Conservation (phyloP, 179 eudicot species). For the Dionaea muscipula region DNA sequence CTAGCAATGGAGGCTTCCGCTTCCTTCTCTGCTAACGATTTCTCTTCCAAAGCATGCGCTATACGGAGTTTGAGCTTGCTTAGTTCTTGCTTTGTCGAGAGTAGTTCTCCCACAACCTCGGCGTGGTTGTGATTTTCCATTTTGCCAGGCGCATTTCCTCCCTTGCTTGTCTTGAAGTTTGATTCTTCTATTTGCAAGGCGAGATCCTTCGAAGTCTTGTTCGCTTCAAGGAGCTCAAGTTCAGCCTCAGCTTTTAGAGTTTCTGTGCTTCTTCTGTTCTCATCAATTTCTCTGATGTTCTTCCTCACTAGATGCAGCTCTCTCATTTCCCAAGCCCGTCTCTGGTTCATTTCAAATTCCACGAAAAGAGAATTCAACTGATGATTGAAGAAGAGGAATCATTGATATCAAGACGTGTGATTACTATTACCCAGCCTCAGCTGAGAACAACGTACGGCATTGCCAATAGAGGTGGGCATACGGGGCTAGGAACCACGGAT, state of each 20-base stretch:
- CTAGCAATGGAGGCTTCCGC: conserved; percentile 24
- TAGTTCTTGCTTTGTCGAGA: conserved; percentile 44
- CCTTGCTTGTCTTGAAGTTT: conserved; percentile 16
- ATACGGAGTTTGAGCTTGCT: conserved; percentile 56
- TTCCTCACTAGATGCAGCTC: conserved; percentile 50
- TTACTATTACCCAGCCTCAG: no score
- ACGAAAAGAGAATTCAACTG: no score
- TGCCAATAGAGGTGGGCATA: no score
- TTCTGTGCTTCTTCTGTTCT: conserved; percentile 31
- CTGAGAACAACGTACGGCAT: no score
- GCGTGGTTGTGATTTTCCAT: conserved; percentile 17
- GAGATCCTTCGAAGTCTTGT: conserved; percentile 40
- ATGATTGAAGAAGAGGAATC: no score
- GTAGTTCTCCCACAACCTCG: conserved; percentile 39
- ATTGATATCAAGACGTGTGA: no score
- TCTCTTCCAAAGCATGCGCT: conserved; percentile 38
- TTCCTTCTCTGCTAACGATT: conserved; percentile 43
- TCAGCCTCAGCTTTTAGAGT: conserved; percentile 38
- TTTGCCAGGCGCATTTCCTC: not conserved
- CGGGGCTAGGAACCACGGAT: no score
- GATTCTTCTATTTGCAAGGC: conserved; percentile 37
- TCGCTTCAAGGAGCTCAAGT: conserved; percentile 42
- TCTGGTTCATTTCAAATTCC: conserved; percentile 16
- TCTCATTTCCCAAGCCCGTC: conserved; percentile 31
- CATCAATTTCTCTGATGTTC: conserved; percentile 27